Percentiles rank a stretch among this genome's conserved stretches.
Conservation (phyloP, 352 stramenopile species). For the Globisporangium camurandrum region DNA sequence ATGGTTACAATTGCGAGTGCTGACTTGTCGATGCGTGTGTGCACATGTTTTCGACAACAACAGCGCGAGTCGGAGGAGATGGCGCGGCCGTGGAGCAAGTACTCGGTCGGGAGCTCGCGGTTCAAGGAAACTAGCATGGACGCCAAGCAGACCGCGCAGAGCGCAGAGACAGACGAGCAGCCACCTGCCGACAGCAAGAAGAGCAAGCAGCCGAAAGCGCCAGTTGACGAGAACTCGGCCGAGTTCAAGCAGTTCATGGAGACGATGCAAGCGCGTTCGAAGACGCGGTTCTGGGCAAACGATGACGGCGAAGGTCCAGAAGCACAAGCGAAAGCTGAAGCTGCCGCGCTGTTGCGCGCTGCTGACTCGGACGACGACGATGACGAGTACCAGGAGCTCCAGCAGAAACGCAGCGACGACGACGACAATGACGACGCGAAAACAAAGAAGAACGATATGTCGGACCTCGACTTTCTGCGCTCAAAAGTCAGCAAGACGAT, state of each 20-base stretch:
- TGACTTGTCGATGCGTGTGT: slow-evolving; percentile 2
- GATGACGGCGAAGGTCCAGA: slow-evolving; percentile 67
- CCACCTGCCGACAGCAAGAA: slow-evolving; percentile 2
- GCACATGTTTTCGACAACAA: slow-evolving; percentile 6
- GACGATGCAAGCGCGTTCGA: slow-evolving; percentile 85
- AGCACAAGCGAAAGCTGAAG: slow-evolving; percentile 17
- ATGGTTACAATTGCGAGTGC: slow-evolving; percentile 4
- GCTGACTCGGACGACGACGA: slow-evolving; percentile 38
- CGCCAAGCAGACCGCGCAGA: slow-evolving; percentile 12
- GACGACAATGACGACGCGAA: slow-evolving; percentile 20
- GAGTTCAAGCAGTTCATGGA: slow-evolving; percentile 88
- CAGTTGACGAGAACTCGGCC: slow-evolving; percentile 25
- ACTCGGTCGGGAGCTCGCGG: slow-evolving; percentile 78
- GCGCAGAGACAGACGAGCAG: slow-evolving; percentile 13
- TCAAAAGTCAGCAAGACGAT: slow-evolving; percentile 92
- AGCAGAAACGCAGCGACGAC: slow-evolving; percentile 20
- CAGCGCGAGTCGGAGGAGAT: slow-evolving; percentile 45
- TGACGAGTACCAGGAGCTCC: slow-evolving; percentile 85
- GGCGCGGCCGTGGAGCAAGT: slow-evolving; percentile 84
- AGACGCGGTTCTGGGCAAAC: slow-evolving; percentile 89
- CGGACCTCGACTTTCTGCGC: slow-evolving; percentile 91
- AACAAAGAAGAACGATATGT: slow-evolving; percentile 34
- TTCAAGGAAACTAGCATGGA: slow-evolving; percentile 24
- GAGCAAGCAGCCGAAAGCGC: slow-evolving; percentile 25
- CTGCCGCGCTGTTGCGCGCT: slow-evolving; percentile 18